Evolutionary conservation across 2,329 filamentous ascomycete species (phyloP).

Genomic region (Colletotrichum sojae): DNA sequence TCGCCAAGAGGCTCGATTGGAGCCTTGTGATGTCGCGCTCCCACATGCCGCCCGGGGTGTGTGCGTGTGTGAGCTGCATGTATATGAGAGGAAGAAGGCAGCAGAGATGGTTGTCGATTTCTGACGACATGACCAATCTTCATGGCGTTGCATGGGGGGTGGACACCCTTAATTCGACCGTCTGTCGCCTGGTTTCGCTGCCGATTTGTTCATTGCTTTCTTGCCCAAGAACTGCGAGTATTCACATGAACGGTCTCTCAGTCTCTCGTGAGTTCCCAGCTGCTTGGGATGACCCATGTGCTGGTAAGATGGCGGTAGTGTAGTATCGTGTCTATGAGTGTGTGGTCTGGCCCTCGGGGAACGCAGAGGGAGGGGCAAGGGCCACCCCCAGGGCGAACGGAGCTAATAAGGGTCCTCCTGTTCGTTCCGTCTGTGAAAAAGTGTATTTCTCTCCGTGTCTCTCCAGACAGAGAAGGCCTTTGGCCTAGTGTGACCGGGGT

Average conservation of each 20-base stretch:
- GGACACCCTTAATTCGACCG: slow-evolving; percentile 2
- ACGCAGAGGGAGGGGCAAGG: slow-evolving; percentile 14
- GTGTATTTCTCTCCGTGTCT: background rate
- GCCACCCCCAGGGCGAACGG: background rate
- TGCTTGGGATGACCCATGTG: slow-evolving; percentile 7
- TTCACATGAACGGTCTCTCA: background rate
- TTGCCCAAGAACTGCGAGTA: background rate
- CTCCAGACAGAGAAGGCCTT: background rate
- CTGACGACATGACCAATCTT: slow-evolving; percentile 35
- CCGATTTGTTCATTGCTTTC: background rate
- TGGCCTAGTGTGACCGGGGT: slow-evolving; percentile 16
- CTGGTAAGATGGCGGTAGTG: background rate
- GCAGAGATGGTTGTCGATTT: background rate
- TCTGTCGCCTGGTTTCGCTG: background rate
- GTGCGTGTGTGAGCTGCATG: background rate
- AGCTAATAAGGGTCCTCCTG: slow-evolving; percentile 17
- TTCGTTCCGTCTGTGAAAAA: background rate
- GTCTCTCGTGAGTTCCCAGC: background rate
- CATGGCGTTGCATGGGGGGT: slow-evolving; percentile 18
- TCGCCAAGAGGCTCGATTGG: slow-evolving; percentile 35
- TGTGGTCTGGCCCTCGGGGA: slow-evolving; percentile 2
- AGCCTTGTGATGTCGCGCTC: slow-evolving; percentile 29
- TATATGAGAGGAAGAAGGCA: background rate
- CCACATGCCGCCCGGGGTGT: slow-evolving; percentile 32
- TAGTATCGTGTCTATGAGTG: background rate